A percentile compares a stretch with the other conserved stretches of the same genome.
Evolutionary conservation across 345 rosid genomes (phyloP).

Genomic region (Brassica incana): DNA sequence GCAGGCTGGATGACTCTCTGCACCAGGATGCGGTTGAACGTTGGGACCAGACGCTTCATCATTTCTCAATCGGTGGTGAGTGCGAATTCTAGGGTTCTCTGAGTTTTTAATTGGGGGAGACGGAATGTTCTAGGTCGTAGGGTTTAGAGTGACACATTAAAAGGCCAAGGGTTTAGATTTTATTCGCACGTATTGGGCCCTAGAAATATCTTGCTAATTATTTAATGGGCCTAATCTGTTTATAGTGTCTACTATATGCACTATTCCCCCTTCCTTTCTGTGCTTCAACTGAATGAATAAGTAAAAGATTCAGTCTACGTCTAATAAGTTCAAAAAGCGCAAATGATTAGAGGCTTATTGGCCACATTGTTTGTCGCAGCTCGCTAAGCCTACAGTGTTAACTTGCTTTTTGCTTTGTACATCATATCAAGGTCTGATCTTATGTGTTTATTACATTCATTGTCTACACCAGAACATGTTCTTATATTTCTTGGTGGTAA

Average conservation of each 20-base stretch:
- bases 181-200: conserved; percentile 6
- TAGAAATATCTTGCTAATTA: not conserved
- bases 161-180: conserved; percentile 23
- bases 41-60: conserved; percentile 81
- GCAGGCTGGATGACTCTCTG: conserved; percentile 81
- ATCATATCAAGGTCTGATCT: not conserved
- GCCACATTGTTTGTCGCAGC: not conserved
- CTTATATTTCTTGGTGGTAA: not conserved
- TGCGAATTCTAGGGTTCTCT: conserved; percentile 20
- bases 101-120: conserved; percentile 3
- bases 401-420: not conserved
- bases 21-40: conserved; percentile 67
- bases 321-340: not conserved
- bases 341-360: not conserved
- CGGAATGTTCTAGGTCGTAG: conserved; percentile 32
- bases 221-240: not conserved
- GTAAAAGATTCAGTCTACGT: too few relatives aligned
- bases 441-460: not conserved
- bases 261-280: too few relatives aligned
- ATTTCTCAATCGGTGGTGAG: conserved; percentile 30
- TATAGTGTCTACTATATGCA: too few relatives aligned
- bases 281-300: too few relatives aligned
- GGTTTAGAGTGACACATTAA: not conserved
- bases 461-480: not conserved
- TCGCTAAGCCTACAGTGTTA: not conserved